phyloP scores from a whole-genome alignment of 352 stramenopile genomes.

The Globisporangium ultimum region DNA sequence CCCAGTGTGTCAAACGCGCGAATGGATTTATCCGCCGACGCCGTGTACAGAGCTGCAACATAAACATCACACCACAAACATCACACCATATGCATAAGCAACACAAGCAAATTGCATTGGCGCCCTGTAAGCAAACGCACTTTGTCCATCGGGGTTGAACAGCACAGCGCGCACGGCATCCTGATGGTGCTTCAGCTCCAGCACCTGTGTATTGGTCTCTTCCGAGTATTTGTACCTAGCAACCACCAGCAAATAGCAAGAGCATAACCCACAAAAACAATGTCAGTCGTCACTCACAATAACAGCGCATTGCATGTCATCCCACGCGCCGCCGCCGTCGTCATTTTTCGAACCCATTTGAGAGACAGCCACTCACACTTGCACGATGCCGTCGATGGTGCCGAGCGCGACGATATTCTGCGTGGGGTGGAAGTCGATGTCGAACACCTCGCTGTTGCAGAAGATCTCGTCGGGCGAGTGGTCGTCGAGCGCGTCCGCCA shows the following conservation, averaged over 20 bases:
- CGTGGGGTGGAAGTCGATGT: constrained; percentile 84
- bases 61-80: neutral
- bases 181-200: constrained; percentile 76
- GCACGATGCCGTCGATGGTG: constrained; percentile 70
- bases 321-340: too few relatives aligned
- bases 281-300: neutral
- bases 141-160: constrained; percentile 76
- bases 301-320: too few relatives aligned
- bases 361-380: constrained; percentile 55
- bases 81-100: constrained; percentile 7
- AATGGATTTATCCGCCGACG: constrained; percentile 78
- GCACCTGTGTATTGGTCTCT: constrained; percentile 58
- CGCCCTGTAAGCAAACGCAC: constrained; percentile 21
- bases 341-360: constrained; percentile 9
- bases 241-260: neutral
- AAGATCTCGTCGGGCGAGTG: constrained; percentile 78
- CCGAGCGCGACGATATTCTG: constrained; percentile 69
- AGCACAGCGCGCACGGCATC: constrained; percentile 65
- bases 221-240: constrained; percentile 79
- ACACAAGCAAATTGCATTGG: neutral
- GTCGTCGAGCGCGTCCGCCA: constrained; percentile 62
- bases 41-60: constrained; percentile 65
- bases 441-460: constrained; percentile 74
- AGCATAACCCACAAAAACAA: neutral
- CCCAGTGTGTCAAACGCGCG: constrained; percentile 77